Conservation (phyloP, 2,329 filamentous ascomycete species). For the Pestalotiopsis sp. region DNA sequence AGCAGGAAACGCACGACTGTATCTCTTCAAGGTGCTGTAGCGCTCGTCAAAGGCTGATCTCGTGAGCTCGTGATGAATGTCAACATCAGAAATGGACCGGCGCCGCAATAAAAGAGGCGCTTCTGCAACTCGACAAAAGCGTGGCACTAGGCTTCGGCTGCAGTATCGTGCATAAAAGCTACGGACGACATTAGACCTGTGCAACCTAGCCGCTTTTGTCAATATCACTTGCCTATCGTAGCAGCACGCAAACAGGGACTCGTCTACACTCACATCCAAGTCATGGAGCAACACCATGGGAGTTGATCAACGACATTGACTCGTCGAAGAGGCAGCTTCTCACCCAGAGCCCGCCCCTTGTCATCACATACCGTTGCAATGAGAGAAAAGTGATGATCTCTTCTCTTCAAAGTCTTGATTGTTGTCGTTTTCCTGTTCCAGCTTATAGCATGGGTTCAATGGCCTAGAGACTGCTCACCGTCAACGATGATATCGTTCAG, state of each 20-base stretch:
- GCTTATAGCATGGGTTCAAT: not conserved
- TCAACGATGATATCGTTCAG: not conserved
- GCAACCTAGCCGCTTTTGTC: constrained; percentile 30
- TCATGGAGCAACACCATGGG: not conserved
- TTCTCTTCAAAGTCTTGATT: not conserved
- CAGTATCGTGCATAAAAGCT: constrained; percentile 33
- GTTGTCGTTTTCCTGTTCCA: not conserved
- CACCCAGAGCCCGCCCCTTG: not conserved
- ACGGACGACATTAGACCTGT: constrained; percentile 27
- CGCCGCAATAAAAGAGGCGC: constrained; percentile 13
- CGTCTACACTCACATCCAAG: not conserved
- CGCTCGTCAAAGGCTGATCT: constrained; percentile 1
- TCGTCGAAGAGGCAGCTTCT: not conserved
- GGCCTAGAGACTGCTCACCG: not conserved
- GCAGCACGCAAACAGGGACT: not conserved
- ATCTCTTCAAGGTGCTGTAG: not conserved
- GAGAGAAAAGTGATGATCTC: not conserved
- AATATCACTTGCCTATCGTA: constrained; percentile 14
- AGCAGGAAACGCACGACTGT: constrained; percentile 12
- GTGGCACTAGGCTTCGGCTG: constrained; percentile 33
- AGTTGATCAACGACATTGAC: not conserved
- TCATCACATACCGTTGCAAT: not conserved
- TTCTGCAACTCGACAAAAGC: constrained; percentile 35
- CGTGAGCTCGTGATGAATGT: constrained; percentile 4
- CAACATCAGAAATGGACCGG: not conserved